Evolutionary conservation across 352 stramenopile genomes (phyloP).

Genomic region (Globisporangium acanthophoron): DNA sequence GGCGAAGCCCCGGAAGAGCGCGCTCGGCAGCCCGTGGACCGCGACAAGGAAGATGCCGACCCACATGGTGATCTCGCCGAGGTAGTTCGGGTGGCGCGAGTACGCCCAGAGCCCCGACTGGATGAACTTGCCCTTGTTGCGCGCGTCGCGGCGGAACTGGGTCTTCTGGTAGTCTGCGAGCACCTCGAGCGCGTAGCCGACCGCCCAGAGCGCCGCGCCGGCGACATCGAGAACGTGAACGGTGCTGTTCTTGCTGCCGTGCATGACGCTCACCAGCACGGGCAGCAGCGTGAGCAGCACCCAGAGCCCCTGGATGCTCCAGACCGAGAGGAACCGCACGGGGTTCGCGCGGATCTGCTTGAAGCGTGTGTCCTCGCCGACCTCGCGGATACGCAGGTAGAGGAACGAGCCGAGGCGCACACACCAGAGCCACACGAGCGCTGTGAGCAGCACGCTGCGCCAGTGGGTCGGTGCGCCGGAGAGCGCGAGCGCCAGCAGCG

Average conservation of each 20-base stretch:
- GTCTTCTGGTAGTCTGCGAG: slow-evolving; percentile 57
- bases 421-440: slow-evolving; percentile 76
- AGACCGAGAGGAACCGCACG: slow-evolving; percentile 68
- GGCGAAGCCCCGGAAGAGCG: slow-evolving; percentile 28
- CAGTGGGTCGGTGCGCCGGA: slow-evolving; percentile 20
- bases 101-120: slow-evolving; percentile 78
- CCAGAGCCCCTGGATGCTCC: slow-evolving; percentile 83
- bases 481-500: slow-evolving; percentile 32
- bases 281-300: slow-evolving; percentile 69
- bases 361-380: slow-evolving; percentile 74
- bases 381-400: slow-evolving; percentile 61
- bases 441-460: slow-evolving; percentile 50
- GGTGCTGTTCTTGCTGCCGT: slow-evolving; percentile 18
- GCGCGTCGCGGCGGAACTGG: slow-evolving; percentile 33
- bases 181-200: slow-evolving; percentile 52
- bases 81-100: slow-evolving; percentile 92
- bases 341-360: slow-evolving; percentile 52
- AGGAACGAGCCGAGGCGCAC: slow-evolving; percentile 73
- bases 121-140: slow-evolving; percentile 63
- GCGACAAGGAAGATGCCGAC: slow-evolving; percentile 48
- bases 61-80: slow-evolving; percentile 91
- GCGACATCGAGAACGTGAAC: slow-evolving; percentile 36
- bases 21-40: slow-evolving; percentile 36
- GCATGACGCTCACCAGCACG: slow-evolving; percentile 47
- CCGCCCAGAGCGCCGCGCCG: slow-evolving; percentile 32